Base-by-base conservation (phyloP, 768 basidiomycete genomes). In the Trametes sanguinea region DNA sequence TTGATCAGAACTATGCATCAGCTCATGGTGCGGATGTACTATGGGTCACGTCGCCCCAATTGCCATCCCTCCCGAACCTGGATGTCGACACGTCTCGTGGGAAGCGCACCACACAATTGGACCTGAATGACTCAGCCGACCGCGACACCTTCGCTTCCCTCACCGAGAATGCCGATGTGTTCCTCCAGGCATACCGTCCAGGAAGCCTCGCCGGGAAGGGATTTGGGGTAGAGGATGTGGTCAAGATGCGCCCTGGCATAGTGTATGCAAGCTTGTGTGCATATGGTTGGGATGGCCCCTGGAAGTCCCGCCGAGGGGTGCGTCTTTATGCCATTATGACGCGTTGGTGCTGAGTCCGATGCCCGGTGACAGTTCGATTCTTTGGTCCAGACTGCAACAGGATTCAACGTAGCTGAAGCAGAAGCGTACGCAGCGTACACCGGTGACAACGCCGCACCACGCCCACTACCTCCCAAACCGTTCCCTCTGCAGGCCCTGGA, bases 31-130 rank as follows among this genome's bases (percentile, higher is more conserved):
- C 85, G 1, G 83, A 86, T 56, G 82, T 83, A 30, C 77, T 86
- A 0, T 72, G 79, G 30, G 68, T 87, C 37, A 85, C 85, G 10
- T 85, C 85, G 0, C 84, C 83, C 0, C 74, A 74, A 10, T 76
- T 87, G 10, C 86, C 86, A 0, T 70, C 77, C 0, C 71, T 85
- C 2, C 85, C 85, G 0, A 57, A 71, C 0, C 69, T 86, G 0
- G 86, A 87, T 66, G 65, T 76, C 10, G 85, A 86, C 51, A 87
- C 85, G 0, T 85, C 86, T 3, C 76, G 85, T 6, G 85, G 85
- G 1, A 88, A 87, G 70, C 80, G 84, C 43, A 85, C 85, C 0
- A 79, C 85, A 0, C 86, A 87, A 67, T 79, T 87, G 3, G 83
- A 87, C 61, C 75, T 88, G 6, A 76, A 72, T 3, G 45, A 47